Percentiles rank a stretch among this genome's conserved stretches.
These are phyloP conservation scores for Colletotrichum neosansevieriae DNA, from an alignment of 2,329 filamentous ascomycete species.

Conservation along the genomic window DNA sequence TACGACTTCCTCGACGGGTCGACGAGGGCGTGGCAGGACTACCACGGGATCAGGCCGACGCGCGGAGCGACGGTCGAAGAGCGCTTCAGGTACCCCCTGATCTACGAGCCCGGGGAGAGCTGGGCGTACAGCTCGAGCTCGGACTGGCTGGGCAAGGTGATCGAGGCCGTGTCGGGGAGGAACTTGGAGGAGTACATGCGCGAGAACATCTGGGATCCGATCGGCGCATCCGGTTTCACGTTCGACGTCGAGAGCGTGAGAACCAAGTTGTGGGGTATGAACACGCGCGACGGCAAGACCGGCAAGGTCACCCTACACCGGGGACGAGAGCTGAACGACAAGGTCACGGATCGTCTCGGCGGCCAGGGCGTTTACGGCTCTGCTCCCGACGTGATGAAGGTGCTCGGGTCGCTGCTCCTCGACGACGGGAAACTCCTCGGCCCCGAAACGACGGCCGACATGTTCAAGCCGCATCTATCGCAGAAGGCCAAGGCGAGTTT, in stretches of 20 bases:
- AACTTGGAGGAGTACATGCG: conserved; percentile 59
- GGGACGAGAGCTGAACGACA: conserved; percentile 24
- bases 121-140: conserved; percentile 64
- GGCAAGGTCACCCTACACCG: conserved; percentile 34
- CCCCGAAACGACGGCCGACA: conserved; percentile 52
- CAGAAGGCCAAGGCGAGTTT: conserved; percentile 34
- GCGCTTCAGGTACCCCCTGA: conserved; percentile 57
- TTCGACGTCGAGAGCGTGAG: conserved; percentile 14
- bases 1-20: conserved; percentile 57
- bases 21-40: conserved; percentile 45
- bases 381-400: conserved; percentile 56
- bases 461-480: conserved; percentile 62
- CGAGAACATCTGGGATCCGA: conserved; percentile 53
- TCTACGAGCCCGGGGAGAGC: conserved; percentile 62
- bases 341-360: conserved; percentile 46
- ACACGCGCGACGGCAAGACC: conserved; percentile 36
- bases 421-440: conserved; percentile 63
- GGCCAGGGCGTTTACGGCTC: conserved; percentile 52
- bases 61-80: conserved; percentile 55
- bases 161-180: conserved; percentile 59
- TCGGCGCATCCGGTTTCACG: conserved; percentile 35
- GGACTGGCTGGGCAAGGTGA: conserved; percentile 66
- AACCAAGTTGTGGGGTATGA: conserved; percentile 35
- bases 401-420: conserved; percentile 59
- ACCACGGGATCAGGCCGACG: conserved; percentile 42